Evolutionary conservation across 192 early-diverging fungal species (phyloP).

Genomic region (Coemansia javaensis): DNA sequence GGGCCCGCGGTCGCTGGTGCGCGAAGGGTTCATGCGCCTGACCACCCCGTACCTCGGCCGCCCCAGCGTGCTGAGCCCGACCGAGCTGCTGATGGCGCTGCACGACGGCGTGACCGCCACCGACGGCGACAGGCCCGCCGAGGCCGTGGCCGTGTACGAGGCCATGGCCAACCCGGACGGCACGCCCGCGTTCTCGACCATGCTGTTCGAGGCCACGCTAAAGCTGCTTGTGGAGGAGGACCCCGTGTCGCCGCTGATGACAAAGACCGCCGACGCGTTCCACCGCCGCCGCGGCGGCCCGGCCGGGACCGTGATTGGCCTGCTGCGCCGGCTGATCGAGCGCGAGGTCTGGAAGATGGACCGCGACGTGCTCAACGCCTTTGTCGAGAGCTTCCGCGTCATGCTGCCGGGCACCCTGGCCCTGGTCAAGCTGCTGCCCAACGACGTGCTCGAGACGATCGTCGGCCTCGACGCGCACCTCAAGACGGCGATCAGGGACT

Average conservation of each 20-base stretch:
- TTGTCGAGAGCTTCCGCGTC: constrained; percentile 13
- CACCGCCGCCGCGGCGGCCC: constrained; percentile 11
- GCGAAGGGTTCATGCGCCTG: constrained; percentile 23
- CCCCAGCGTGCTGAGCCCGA: constrained; percentile 43
- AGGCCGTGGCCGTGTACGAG: constrained; percentile 16
- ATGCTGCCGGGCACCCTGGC: constrained; percentile 33
- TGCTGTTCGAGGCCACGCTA: constrained; percentile 21
- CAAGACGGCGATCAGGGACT: constrained; percentile 7
- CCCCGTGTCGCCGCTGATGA: constrained; percentile 28
- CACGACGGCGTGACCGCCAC: constrained; percentile 11
- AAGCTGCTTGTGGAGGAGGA: constrained; percentile 26
- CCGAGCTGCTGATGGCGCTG: constrained; percentile 35
- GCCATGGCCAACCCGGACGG: constrained; percentile 16
- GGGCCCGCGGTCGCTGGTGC: constrained; percentile 6
- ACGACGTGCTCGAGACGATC: constrained; percentile 20
- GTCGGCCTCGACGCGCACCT: constrained; percentile 11
- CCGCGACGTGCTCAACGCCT: constrained; percentile 8
- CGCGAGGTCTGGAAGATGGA: constrained; percentile 39
- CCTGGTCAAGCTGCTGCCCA: constrained; percentile 24
- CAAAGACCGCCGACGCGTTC: constrained; percentile 24
- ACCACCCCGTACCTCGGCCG: constrained; percentile 24
- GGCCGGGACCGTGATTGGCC: constrained; percentile 20
- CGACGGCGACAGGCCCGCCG: constrained; percentile 1
- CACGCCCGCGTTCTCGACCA: constrained; percentile 14
- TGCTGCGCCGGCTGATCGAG: constrained; percentile 25